Percentiles rank a stretch among this genome's conserved stretches.
phyloP scores from a whole-genome alignment of 2,329 filamentous ascomycete genomes.

The Aspergillus eucalypticola region DNA sequence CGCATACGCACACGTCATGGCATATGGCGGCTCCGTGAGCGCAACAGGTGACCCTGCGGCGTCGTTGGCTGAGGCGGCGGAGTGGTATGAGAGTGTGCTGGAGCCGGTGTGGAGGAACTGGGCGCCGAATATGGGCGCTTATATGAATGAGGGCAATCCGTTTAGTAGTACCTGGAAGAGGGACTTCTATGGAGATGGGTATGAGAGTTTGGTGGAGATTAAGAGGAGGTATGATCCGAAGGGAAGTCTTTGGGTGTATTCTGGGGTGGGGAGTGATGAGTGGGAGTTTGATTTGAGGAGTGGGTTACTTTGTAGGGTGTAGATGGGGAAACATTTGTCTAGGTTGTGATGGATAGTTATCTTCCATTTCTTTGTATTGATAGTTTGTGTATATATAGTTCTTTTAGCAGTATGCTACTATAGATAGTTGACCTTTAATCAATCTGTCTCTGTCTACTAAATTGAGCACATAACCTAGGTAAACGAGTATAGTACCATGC shows the following conservation, averaged over 20 bases:
- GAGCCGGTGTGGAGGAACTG: constrained; percentile 28
- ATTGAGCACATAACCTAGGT: too few relatives aligned
- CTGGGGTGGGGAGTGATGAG: constrained; percentile 24
- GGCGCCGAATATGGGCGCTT: constrained; percentile 27
- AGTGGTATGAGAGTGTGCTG: constrained; percentile 16
- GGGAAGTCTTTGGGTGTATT: constrained; percentile 18
- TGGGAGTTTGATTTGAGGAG: constrained; percentile 23
- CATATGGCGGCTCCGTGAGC: constrained; percentile 24
- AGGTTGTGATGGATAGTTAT: too few relatives aligned
- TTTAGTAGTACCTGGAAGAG: constrained; percentile 20
- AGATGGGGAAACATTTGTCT: too few relatives aligned
- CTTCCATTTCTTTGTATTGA: too few relatives aligned
- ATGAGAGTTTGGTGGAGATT: constrained; percentile 26
- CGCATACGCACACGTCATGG: constrained; percentile 35
- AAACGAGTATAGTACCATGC: too few relatives aligned
- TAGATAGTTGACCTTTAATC: too few relatives aligned
- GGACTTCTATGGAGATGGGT: constrained; percentile 31
- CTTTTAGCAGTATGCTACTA: too few relatives aligned
- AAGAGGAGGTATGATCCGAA: constrained; percentile 32
- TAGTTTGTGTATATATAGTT: too few relatives aligned
- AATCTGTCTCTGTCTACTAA: too few relatives aligned
- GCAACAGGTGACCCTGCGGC: constrained; percentile 1
- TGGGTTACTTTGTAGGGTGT: constrained; percentile 18
- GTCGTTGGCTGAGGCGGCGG: neutral
- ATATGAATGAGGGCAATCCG: constrained; percentile 27